These are phyloP conservation scores for Coemansia sp. DNA, from an alignment of 192 early-diverging fungal species.

Conservation along the genomic window DNA sequence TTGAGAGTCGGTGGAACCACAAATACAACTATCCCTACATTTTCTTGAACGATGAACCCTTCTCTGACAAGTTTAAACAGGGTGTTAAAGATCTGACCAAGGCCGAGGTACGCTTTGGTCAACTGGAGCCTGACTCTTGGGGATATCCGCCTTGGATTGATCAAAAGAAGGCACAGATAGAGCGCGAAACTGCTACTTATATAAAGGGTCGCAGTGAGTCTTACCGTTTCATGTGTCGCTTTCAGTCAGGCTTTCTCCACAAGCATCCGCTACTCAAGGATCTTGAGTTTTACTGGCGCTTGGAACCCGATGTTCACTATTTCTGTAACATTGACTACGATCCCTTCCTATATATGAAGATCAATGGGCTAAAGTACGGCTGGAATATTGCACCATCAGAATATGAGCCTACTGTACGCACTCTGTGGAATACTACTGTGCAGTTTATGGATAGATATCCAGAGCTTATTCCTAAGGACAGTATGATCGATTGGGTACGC, in stretches of 20 bases:
- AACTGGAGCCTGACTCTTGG: conserved; percentile 41
- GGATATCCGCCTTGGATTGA: conserved; percentile 50
- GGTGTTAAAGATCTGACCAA: conserved; percentile 43
- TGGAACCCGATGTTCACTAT: conserved; percentile 60
- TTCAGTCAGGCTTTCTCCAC: conserved; percentile 53
- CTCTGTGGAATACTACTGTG: conserved; percentile 45
- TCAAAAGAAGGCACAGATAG: conserved; percentile 31
- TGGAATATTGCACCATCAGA: conserved; percentile 58
- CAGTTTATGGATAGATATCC: conserved; percentile 57
- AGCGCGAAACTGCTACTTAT: conserved; percentile 26
- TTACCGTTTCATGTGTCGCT: conserved; percentile 49
- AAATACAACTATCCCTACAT: conserved; percentile 81
- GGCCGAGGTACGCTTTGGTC: conserved; percentile 33
- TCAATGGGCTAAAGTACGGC: conserved; percentile 50
- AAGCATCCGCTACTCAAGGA: conserved; percentile 55
- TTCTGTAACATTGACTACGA: conserved; percentile 58
- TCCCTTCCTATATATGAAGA: conserved; percentile 58
- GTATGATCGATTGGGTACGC: conserved; percentile 54
- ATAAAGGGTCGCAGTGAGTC: conserved; percentile 44
- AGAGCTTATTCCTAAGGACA: conserved; percentile 52
- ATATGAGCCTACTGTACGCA: conserved; percentile 57
- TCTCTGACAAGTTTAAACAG: conserved; percentile 64
- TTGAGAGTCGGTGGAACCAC: conserved; percentile 72
- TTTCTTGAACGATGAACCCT: conserved; percentile 74
- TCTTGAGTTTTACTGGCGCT: conserved; percentile 61